A percentile compares a stretch with the other conserved stretches of the same genome.
phyloP scores from a whole-genome alignment of 352 stramenopile genomes.

The Phytophthora pistaciae region DNA sequence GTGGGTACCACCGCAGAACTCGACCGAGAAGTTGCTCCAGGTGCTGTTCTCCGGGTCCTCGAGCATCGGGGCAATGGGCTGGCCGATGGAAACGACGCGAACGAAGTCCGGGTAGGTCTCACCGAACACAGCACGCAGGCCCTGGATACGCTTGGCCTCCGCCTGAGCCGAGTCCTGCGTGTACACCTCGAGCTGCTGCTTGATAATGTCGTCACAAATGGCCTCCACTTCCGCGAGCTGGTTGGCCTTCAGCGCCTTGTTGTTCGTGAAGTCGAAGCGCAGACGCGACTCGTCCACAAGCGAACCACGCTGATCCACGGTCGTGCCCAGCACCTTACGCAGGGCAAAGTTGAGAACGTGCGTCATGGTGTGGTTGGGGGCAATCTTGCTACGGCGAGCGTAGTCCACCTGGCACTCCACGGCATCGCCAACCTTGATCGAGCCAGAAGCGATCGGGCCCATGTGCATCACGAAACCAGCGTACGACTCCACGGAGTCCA shows the following conservation, averaged over 20 bases:
- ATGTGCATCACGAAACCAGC: conserved; percentile 97
- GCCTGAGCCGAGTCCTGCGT: conserved; percentile 93
- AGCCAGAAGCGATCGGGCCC: conserved; percentile 74
- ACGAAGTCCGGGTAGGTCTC: conserved; percentile 99
- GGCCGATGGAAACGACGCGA: conserved; percentile 96
- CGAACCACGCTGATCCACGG: conserved; percentile 97
- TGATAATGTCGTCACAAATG: conserved; percentile 91
- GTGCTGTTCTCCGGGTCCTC: conserved; percentile 89
- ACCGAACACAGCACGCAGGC: conserved; percentile 98
- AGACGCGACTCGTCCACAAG: conserved; percentile 97
- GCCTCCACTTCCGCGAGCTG: conserved; percentile 91
- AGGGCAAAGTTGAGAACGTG: conserved; percentile 99
- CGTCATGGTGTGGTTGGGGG: conserved; percentile 99
- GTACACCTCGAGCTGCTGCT: conserved; percentile 92
- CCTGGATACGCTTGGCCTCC: conserved; percentile 95
- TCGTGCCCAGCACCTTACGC: conserved; percentile 94
- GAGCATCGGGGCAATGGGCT: conserved; percentile 76
- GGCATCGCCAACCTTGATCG: conserved; percentile 86
- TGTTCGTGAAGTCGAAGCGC: conserved; percentile 99
- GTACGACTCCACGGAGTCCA: conserved; percentile 96
- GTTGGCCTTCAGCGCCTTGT: conserved; percentile 94
- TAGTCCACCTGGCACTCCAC: conserved; percentile 97
- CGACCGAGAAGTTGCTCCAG: conserved; percentile 95
- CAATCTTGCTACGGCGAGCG: conserved; percentile 90
- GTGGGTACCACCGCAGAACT: conserved; percentile 99